Evolutionary conservation across 257 asterid species (phyloP).

Genomic region (Plectranthus barbatus): DNA sequence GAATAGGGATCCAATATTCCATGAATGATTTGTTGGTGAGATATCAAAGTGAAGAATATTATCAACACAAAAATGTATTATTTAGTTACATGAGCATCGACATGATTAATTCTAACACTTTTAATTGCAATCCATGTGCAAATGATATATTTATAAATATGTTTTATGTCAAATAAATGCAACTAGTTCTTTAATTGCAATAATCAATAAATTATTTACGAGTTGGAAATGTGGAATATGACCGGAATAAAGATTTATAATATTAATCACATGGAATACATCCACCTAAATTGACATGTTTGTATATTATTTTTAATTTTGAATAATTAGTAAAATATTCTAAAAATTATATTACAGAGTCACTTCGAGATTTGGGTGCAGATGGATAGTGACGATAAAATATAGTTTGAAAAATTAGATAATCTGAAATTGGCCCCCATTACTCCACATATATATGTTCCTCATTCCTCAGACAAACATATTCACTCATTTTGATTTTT

Average conservation of each 20-base stretch:
- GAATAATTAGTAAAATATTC: no score
- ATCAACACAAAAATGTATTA: not conserved
- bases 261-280: no score
- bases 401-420: no score
- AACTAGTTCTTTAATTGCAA: not conserved
- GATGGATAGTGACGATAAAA: no score
- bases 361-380: no score
- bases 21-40: not conserved
- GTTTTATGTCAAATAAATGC: not conserved
- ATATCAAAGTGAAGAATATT: not conserved
- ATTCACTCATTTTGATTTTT: not conserved
- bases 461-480: conserved; percentile 2
- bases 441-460: conserved; percentile 2
- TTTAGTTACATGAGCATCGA: no score
- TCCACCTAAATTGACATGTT: no score
- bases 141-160: not conserved
- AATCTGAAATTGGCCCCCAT: not conserved
- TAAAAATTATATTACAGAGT: no score
- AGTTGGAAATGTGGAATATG: no score
- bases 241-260: no score
- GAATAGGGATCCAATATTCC: not conserved
- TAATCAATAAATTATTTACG: no score
- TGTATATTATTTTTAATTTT: no score
- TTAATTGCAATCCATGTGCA: conserved; percentile 4
- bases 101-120: not conserved